Evolutionary conservation across 2,329 filamentous ascomycete genomes (phyloP), one percentile per base, ranked within the genome.

Genomic region (Chaetomiaceae sp.): DNA sequence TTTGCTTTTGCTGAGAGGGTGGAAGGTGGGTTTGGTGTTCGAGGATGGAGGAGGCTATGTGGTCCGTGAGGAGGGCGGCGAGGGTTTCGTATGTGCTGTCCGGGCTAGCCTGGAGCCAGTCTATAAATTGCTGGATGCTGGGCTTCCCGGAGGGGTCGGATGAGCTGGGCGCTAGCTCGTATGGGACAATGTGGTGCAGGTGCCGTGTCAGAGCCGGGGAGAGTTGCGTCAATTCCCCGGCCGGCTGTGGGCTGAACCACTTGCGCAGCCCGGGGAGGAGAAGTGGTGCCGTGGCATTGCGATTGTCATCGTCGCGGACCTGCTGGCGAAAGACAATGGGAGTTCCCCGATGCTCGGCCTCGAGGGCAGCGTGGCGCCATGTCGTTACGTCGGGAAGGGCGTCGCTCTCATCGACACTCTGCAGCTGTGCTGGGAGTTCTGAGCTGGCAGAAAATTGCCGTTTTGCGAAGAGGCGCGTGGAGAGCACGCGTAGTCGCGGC

Each of bases 351-450:
- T 33, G 65, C 69, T 47, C 34, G 22, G 77, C 72, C 1, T 64
- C 57, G 62, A 86, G 83, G 33, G 76, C 82, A 33, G 69, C 59
- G n/a, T 72, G 59, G 23, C 74, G 76, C 63, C 88, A 88, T 14
- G 63, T 56, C 1, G 72, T 31, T 31, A 31, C 27, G 27, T 31
- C 64, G 42, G 81, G 55, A 48, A 20, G 17, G 4, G 17, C 37
- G 22, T 23, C 3, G 37, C 9, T 39, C 19, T 39, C n/a, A 20
- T 39, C 6, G 37, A 39, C 17, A 12, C 17, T 14, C 19, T 11
- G n/a, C 7, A 14, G 19, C 3, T 39, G 17, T 12, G n/a, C 8
- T 14, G 19, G 11, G 14, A 23, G 19, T 23, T 6, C 14, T 31
- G 40, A 15, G 15, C 14, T 19, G 9, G 29, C 29, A 12, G 22